phyloP scores from a whole-genome alignment of 2,329 filamentous ascomycete genomes.

The Uncinocarpus reesii region DNA sequence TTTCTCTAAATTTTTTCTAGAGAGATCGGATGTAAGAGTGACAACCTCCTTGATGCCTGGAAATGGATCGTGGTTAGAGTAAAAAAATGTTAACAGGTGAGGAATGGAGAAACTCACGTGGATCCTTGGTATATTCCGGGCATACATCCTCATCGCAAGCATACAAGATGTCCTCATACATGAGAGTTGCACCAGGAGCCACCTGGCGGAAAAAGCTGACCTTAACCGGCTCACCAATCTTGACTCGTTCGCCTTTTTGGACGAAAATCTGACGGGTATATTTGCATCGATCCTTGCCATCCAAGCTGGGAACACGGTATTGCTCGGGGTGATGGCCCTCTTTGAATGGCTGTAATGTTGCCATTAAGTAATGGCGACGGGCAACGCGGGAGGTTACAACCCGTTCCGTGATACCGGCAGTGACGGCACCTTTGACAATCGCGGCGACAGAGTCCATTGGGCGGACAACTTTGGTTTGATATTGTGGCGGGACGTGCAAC shows the following conservation, averaged over 20 bases:
- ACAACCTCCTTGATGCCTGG: constrained; percentile 97
- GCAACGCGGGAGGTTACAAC: constrained; percentile 96
- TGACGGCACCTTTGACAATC: constrained; percentile 97
- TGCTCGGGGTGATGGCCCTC: constrained; percentile 97
- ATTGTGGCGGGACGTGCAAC: constrained; percentile 93
- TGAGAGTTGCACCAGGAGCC: constrained; percentile 88
- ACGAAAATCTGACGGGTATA: constrained; percentile 98
- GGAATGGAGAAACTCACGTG: constrained; percentile 57
- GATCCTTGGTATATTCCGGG: constrained; percentile 98
- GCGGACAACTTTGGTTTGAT: constrained; percentile 94
- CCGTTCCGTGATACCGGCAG: constrained; percentile 91
- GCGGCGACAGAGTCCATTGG: constrained; percentile 98
- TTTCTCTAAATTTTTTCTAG: constrained; percentile 96
- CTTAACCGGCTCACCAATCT: constrained; percentile 98
- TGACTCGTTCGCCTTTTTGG: constrained; percentile 95
- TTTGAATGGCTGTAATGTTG: constrained; percentile 95
- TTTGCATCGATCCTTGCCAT: constrained; percentile 97
- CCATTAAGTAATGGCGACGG: constrained; percentile 97
- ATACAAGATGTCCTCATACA: constrained; percentile 98
- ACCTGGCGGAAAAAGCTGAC: constrained; percentile 98
- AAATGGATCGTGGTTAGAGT: neutral
- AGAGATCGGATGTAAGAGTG: constrained; percentile 91
- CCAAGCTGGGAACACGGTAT: constrained; percentile 90
- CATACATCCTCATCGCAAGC: constrained; percentile 97
- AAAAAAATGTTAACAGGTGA: neutral